Base-by-base conservation (phyloP, 768 basidiomycete genomes). In the Kwoniella sp. region DNA sequence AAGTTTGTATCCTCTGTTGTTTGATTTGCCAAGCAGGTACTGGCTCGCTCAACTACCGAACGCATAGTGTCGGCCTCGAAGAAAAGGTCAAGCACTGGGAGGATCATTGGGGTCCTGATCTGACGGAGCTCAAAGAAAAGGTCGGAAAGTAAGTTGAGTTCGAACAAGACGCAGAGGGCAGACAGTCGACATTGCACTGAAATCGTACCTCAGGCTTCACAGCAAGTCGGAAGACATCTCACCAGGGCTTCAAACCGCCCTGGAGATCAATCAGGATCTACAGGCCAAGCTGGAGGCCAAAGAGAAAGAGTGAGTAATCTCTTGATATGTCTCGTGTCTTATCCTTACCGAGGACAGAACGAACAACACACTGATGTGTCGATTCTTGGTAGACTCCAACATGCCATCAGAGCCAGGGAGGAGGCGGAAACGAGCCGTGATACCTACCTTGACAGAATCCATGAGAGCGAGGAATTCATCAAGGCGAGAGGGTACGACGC, bases 401-500 rank as follows among this genome's bases (percentile, higher is more conserved):
- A 38, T 17, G 20, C 13, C 7, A 2, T 61, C 5, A 8, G 15
- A 45, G 41, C 5, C 3, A 45, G 20, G 17, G 37, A 54, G n/a
- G 45, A 22, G 13, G 20, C 15, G 1, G 37, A 56, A 13, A 47
- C 22, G 2, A 34, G 4, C 9, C 17, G 41, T 11, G 62, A 63
- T 17, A 12, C 45, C 37, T 56, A 57, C 28, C 26, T 30, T 12
- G 55, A 13, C 4, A 41, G 28, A 22, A 22, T 47, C 20, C 26
- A 47, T 9, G 62, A 63, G 29, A 23, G 9, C 28, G 20, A 56
- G 12, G 29, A 56, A 2, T 37, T 37, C 17, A 11, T 63, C 12
- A 30, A 30, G 8, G 5, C 38, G 13, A 37, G n/a, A 20, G 62
- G 62, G 11, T 63, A 25, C 22, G 55, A 63, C 11, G 55, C 26